Base-by-base conservation (phyloP, 2,329 filamentous ascomycete genomes). In the Rutstroemia sp. region DNA sequence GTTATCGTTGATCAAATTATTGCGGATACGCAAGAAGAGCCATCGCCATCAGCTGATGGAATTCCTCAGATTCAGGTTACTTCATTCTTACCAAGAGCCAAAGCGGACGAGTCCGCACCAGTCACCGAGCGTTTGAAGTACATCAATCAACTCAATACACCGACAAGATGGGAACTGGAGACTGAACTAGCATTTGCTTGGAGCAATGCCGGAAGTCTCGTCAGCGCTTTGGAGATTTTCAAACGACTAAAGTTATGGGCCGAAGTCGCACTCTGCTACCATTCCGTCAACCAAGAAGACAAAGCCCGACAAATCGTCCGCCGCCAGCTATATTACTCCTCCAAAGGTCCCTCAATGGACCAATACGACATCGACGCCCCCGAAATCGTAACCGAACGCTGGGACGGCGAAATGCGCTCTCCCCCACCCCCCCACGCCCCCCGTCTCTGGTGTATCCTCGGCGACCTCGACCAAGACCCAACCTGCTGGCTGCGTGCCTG, bases 1-100 rank as follows among this genome's bases (percentile, higher is more conserved):
- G 92, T 92, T 1, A 83, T 99, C 0, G 92, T 96, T 1, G 94
- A 99, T 64, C 94, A 99, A 68, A 87, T 99, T 52, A 84, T 99
- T 58, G 88, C 89, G 0, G 92, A 97, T 59, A 97, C 89, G 1
- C 61, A 67, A 56, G 66, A 68, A 59, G 25, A 61, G 7, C 37
- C 58, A 3, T 55, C 60, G 10, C 23, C 45, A n/a, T 54, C 59
- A 8, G 38, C 56, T 0, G 68, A 73, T 2, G 68, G 80, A 0
- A 47, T 69, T 58, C 64, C 71, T 47, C 48, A 71, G 63, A 70
- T 74, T 51, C 76, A 85, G 48, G 80, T 88, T 0, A 85, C 87
- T 0, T 87, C 88, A 0, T 96, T 97, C 75, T 77, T 97, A 25
- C 91, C 92, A 0, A 83, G 84, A 38, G 78, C 88, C 0, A 87